phyloP scores from a whole-genome alignment of 2,329 filamentous ascomycete species.

The Nannizziopsis arthrosporioides region DNA sequence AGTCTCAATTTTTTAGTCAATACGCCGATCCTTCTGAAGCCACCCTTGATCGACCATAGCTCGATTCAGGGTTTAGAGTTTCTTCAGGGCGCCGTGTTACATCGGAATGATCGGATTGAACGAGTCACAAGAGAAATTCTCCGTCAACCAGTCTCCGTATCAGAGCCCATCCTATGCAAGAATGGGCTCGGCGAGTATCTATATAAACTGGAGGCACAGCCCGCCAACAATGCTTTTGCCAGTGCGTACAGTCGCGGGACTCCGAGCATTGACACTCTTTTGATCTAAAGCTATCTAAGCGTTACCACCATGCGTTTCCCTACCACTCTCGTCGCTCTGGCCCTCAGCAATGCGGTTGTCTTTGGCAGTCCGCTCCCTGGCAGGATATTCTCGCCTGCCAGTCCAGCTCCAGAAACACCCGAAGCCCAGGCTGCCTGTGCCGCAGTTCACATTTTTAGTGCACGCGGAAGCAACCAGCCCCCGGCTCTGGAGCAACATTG shows the following conservation, averaged over 20 bases:
- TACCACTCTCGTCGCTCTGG: not conserved
- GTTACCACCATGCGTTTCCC: not conserved
- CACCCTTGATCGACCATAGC: no score
- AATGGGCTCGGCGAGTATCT: no score
- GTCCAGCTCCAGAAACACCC: not conserved
- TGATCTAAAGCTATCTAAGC: not conserved
- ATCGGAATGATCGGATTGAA: not conserved
- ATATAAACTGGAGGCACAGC: no score
- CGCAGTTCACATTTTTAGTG: slow-evolving; percentile 10
- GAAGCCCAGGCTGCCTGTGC: not conserved
- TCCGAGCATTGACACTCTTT: not conserved
- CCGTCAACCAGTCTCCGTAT: not conserved
- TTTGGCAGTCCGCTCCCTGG: not conserved
- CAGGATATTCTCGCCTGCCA: no score
- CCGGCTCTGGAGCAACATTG: slow-evolving; percentile 6
- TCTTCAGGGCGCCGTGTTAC: not conserved
- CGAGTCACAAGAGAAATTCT: not conserved
- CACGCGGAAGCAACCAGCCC: slow-evolving; percentile 7
- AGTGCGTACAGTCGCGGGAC: no score
- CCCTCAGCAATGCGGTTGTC: not conserved
- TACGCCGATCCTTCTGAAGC: no score
- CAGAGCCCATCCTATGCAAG: no score
- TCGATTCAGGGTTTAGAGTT: not conserved
- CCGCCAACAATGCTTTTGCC: no score
- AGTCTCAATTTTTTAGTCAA: no score